These are phyloP conservation scores for Entomortierella parvispora DNA, from an alignment of 192 early-diverging fungal genomes.

Conservation along the genomic window DNA sequence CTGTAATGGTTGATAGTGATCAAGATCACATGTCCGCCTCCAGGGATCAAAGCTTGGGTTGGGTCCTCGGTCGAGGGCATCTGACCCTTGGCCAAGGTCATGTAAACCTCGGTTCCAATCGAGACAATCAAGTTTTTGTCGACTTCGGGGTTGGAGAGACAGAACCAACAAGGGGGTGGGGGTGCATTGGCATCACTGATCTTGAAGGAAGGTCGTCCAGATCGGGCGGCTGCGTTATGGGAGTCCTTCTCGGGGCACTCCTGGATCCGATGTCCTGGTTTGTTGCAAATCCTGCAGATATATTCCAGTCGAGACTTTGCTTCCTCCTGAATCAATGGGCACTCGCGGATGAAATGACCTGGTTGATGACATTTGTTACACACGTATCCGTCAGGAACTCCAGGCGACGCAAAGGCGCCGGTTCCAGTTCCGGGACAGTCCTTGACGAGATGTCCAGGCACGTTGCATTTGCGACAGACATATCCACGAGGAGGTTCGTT, in stretches of 20 bases:
- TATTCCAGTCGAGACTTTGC: slow-evolving; percentile 53
- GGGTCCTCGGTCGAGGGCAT: slow-evolving; percentile 58
- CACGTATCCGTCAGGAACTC: slow-evolving; percentile 47
- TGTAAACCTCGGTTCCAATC: slow-evolving; percentile 83
- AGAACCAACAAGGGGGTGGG: slow-evolving; percentile 89
- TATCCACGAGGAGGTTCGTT: slow-evolving; percentile 56
- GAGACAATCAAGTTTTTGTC: slow-evolving; percentile 91
- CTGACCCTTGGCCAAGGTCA: slow-evolving; percentile 91
- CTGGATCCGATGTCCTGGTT: slow-evolving; percentile 72
- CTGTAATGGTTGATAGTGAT: slow-evolving; percentile 64
- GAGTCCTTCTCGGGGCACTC: slow-evolving; percentile 63
- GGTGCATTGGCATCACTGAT: background rate
- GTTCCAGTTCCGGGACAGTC: slow-evolving; percentile 48
- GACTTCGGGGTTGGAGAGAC: slow-evolving; percentile 88
- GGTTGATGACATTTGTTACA: slow-evolving; percentile 62
- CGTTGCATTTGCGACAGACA: slow-evolving; percentile 58
- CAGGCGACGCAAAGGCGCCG: background rate
- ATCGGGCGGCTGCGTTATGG: background rate
- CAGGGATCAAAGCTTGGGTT: slow-evolving; percentile 63
- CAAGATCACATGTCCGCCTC: slow-evolving; percentile 86
- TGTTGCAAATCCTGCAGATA: slow-evolving; percentile 67
- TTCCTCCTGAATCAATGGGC: slow-evolving; percentile 49
- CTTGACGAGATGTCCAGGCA: slow-evolving; percentile 57
- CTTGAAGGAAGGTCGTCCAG: background rate
- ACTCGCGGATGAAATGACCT: slow-evolving; percentile 67